Evolutionary conservation across 768 basidiomycete genomes (phyloP), one percentile per base, ranked within the genome.

Genomic region (Exidia glandulosa): DNA sequence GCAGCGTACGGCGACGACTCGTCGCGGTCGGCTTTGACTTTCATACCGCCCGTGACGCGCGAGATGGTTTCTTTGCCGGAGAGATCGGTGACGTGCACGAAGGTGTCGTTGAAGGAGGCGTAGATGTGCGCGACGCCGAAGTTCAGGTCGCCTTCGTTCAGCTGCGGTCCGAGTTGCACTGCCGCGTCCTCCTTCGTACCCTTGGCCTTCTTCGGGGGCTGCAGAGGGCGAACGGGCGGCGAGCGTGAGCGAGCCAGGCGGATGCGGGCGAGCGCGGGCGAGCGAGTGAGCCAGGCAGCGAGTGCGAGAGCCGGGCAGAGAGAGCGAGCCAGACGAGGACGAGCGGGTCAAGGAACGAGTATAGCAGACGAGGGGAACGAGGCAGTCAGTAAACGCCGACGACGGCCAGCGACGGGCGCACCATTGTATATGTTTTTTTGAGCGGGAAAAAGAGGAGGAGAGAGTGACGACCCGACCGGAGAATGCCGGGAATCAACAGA

Each of bases 11-110:
- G 91, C 27, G 94, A 97, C 45, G 94, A 97, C 78, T 99, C 96
- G 78, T 99, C 96, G 76, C 96, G 89, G 77, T 99, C 96, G 13
- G 95, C 96, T 81, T 98, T 99, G 77, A 99, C 96, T 81, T 98
- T 98, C 96, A 98, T 98, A 62, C 96, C 96, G 74, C 92, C 91
- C 66, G 96, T 98, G 64, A 97, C 93, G 71, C 96, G 92, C 67
- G 92, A 90, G 78, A 99, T 93, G 72, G 96, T 99, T 81, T 98
- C 96, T 80, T 91, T 94, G 69, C 96, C 96, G 27, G 94, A 94
- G 61, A 98, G 77, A 88, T 98, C 96, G 74, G 96, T 99, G 70
- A 99, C 81, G 73, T 99, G 96, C 66, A 99, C 96, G 75, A 98
- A 98, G 61, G 96, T 99, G 72, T 99, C 96, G 77, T 99, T 99